Conservation (phyloP, 768 basidiomycete genomes). For the Mycena leptocephala region DNA sequence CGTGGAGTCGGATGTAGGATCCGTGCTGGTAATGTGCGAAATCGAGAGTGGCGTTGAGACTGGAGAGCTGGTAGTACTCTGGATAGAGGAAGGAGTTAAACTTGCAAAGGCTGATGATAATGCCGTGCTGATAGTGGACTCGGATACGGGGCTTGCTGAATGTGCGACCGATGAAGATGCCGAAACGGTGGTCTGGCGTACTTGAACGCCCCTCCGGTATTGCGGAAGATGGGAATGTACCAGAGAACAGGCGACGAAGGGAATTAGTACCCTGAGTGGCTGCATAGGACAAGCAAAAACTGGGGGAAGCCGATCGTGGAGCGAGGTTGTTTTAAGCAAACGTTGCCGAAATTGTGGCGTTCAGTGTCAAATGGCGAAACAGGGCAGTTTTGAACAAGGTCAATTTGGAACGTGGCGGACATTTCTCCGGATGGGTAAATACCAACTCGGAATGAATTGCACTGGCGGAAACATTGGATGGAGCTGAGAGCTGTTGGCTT, state of each 20-base stretch:
- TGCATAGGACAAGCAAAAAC: too few species aligned
- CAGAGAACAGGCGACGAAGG: too few species aligned
- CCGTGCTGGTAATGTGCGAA: not conserved
- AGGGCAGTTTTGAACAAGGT: not conserved
- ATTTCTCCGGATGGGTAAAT: not conserved
- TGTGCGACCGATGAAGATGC: not conserved
- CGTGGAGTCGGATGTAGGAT: too few species aligned
- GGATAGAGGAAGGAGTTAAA: not conserved
- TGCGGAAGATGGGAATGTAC: too few species aligned
- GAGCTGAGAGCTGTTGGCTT: not conserved
- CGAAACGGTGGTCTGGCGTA: too few species aligned
- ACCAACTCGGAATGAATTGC: not conserved
- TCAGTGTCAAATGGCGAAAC: not conserved
- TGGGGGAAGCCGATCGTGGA: too few species aligned
- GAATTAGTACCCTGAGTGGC: too few species aligned
- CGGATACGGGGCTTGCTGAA: not conserved
- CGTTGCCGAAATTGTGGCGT: not conserved
- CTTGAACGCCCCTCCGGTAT: too few species aligned
- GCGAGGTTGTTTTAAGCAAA: too few species aligned
- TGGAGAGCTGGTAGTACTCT: not conserved
- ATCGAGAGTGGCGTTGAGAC: not conserved
- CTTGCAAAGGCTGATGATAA: not conserved
- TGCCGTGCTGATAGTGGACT: not conserved
- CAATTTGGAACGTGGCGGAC: not conserved
- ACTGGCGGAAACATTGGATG: not conserved